phyloP scores from a whole-genome alignment of 768 basidiomycete genomes.

The Phylloporus rhodoxanthus region DNA sequence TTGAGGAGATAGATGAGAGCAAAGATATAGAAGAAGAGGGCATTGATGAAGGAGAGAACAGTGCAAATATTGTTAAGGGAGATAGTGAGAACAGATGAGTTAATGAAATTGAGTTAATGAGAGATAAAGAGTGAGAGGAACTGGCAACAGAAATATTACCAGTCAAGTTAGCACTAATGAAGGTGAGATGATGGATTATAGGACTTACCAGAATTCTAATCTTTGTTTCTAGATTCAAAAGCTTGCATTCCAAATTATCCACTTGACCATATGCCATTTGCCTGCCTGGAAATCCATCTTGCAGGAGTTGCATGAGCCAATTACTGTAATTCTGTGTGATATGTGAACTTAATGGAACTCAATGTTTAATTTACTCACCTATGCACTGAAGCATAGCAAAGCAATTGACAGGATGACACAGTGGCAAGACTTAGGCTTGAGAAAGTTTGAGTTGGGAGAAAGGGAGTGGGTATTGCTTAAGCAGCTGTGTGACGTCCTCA shows the following conservation, averaged over 20 bases:
- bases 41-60: background rate
- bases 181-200: background rate
- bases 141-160: constrained; percentile 9
- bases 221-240: background rate
- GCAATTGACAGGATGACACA: background rate
- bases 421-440: background rate
- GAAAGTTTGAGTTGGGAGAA: background rate
- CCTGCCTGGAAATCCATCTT: background rate
- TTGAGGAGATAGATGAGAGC: background rate
- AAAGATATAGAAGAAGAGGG: background rate
- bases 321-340: background rate
- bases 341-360: background rate
- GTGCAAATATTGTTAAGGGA: background rate
- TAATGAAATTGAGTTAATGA: constrained; percentile 10
- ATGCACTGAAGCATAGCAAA: background rate
- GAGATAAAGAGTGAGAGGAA: constrained; percentile 4
- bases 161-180: constrained; percentile 1
- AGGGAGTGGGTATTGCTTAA: background rate
- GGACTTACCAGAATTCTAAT: background rate
- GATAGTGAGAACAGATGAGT: constrained; percentile 11
- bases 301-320: background rate
- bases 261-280: fast-evolving
- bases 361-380: background rate
- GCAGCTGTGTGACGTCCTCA: background rate
- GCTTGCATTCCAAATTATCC: background rate